These are phyloP conservation scores for Penicillium parvum DNA, from an alignment of 495 filamentous ascomycete species.

Conservation along the genomic window DNA sequence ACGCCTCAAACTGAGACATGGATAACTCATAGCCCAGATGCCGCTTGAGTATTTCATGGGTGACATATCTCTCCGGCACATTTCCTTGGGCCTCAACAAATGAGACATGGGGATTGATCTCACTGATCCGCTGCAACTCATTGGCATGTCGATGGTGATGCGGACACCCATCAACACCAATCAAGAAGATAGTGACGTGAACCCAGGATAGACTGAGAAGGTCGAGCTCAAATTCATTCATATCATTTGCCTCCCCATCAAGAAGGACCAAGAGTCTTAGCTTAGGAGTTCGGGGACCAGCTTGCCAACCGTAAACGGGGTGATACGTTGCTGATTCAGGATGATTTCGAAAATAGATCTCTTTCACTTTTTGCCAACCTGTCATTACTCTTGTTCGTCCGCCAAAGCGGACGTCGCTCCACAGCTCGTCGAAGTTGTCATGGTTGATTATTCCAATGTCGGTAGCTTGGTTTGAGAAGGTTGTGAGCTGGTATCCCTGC, in stretches of 20 bases:
- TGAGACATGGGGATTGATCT: slow-evolving; percentile 43
- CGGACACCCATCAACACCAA: slow-evolving; percentile 46
- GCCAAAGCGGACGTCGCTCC: slow-evolving; percentile 32
- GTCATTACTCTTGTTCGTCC: slow-evolving; percentile 44
- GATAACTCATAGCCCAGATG: slow-evolving; percentile 44
- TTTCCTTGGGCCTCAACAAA: slow-evolving; percentile 50
- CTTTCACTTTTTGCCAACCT: slow-evolving; percentile 47
- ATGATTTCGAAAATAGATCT: slow-evolving; percentile 46
- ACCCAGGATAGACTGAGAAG: slow-evolving; percentile 44
- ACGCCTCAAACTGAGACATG: slow-evolving; percentile 39
- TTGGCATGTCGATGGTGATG: slow-evolving; percentile 48
- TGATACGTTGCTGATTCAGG: slow-evolving; percentile 42
- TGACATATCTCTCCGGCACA: slow-evolving; percentile 41
- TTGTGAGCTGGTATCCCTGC: slow-evolving; percentile 39
- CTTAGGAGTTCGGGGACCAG: slow-evolving; percentile 42
- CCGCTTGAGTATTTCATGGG: slow-evolving; percentile 45
- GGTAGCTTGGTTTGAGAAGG: slow-evolving; percentile 33
- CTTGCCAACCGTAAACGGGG: slow-evolving; percentile 47
- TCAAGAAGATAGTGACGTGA: slow-evolving; percentile 47
- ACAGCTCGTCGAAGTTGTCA: slow-evolving; percentile 33
- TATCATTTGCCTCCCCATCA: slow-evolving; percentile 45
- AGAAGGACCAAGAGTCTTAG: slow-evolving; percentile 41
- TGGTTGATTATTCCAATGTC: slow-evolving; percentile 39
- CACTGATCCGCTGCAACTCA: slow-evolving; percentile 43
- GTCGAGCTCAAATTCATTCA: slow-evolving; percentile 49